Conservation (phyloP, 2,329 filamentous ascomycete genomes). For the Teratosphaeria epicoccoides region DNA sequence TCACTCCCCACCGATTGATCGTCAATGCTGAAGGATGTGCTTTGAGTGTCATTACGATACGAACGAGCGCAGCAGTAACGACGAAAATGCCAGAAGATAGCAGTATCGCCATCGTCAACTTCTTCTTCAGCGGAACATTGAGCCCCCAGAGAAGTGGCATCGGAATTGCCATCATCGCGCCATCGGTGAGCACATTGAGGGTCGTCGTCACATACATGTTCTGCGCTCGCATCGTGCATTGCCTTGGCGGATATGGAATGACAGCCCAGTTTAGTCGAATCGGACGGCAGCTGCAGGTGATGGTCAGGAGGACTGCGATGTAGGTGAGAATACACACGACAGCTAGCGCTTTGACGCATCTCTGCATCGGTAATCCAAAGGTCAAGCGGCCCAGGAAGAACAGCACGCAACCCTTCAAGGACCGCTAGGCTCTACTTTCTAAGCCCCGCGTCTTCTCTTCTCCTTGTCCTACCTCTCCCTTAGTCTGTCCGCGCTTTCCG, state of each 20-base stretch:
- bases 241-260: constrained; percentile 15
- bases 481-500: too few relatives aligned
- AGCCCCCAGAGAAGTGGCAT: constrained; percentile 27
- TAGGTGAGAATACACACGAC: constrained; percentile 21
- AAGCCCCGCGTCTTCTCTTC: too few relatives aligned
- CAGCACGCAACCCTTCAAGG: constrained; percentile 17
- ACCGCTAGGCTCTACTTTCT: too few relatives aligned
- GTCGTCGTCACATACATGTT: constrained; percentile 23
- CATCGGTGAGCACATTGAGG: constrained; percentile 27
- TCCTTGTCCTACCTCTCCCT: too few relatives aligned
- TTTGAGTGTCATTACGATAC: constrained; percentile 24
- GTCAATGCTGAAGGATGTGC: constrained; percentile 21
- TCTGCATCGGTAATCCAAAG: constrained; percentile 23
- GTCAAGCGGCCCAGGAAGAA: constrained; percentile 26
- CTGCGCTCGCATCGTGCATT: constrained; percentile 23
- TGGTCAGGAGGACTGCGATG: constrained; percentile 24
- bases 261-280: constrained; percentile 23
- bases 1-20: constrained; percentile 30
- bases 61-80: constrained; percentile 27
- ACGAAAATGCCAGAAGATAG: constrained; percentile 28
- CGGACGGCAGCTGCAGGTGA: constrained; percentile 23
- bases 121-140: constrained; percentile 22
- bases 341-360: constrained; percentile 22
- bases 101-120: constrained; percentile 25
- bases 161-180: constrained; percentile 24